Evolutionary conservation across 257 asterid genomes (phyloP).

Genomic region (Paulownia fortunei): DNA sequence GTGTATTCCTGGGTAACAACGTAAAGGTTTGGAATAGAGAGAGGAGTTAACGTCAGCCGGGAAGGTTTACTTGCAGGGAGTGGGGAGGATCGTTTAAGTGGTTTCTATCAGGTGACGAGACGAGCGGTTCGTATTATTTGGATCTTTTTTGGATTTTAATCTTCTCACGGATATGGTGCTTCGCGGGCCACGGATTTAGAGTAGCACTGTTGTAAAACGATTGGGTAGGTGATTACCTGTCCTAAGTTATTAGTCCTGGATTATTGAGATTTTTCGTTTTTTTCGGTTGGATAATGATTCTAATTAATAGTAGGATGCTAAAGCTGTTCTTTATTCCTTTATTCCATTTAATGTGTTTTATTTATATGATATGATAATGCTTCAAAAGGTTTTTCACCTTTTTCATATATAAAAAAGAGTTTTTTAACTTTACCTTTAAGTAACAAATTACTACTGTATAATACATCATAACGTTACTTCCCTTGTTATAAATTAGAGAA

Average conservation of each 20-base stretch:
- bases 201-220: background rate
- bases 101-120: background rate
- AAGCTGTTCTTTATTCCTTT: too few species aligned
- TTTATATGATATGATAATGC: too few species aligned
- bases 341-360: too few species aligned
- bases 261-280: too few species aligned
- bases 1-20: background rate
- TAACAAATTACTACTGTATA: too few species aligned
- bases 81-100: conserved; percentile 3
- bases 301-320: too few species aligned
- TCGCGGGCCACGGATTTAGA: background rate
- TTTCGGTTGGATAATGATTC: too few species aligned
- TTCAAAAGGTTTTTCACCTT: too few species aligned
- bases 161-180: conserved; percentile 21
- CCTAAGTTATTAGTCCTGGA: background rate
- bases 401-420: too few species aligned
- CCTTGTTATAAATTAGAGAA: too few species aligned
- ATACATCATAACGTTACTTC: too few species aligned
- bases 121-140: conserved; percentile 10
- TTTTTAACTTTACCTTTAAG: too few species aligned
- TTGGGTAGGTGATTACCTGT: background rate
- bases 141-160: background rate
- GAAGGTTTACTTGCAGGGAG: background rate
- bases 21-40: background rate
- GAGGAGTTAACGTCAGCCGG: conserved; percentile 4